phyloP scores from a whole-genome alignment of 2,329 filamentous ascomycete species.

The Sporothrix brasiliensis region DNA sequence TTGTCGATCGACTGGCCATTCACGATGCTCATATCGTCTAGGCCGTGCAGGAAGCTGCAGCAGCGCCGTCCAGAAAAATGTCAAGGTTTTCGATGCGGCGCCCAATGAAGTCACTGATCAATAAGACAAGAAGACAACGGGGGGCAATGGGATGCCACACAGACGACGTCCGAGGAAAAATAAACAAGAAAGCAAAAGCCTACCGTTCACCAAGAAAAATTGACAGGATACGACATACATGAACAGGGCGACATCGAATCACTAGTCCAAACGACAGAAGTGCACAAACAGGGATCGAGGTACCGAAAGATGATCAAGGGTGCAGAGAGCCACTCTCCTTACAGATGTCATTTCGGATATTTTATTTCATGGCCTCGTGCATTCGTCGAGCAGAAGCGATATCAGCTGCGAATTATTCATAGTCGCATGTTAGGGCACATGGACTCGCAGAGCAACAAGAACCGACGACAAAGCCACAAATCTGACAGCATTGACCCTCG shows the following conservation, averaged over 20 bases:
- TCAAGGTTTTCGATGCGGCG: neutral
- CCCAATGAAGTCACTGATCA: neutral
- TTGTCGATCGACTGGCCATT: neutral
- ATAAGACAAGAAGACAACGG: neutral
- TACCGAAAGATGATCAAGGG: neutral
- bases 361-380: neutral
- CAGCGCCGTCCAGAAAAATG: neutral
- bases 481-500: neutral
- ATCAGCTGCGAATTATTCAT: conserved; percentile 15
- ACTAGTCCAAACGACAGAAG: conserved; percentile 3
- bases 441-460: neutral
- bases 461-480: neutral
- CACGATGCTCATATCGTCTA: conserved; percentile 2
- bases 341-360: neutral
- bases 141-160: too few relatives aligned
- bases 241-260: neutral
- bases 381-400: neutral
- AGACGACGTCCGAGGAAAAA: neutral
- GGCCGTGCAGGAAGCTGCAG: neutral
- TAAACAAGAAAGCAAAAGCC: neutral
- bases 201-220: too few relatives aligned
- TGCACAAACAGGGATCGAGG: conserved; percentile 11
- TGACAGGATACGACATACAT: neutral
- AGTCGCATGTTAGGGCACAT: neutral
- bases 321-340: neutral